Evolutionary conservation across 495 filamentous ascomycete genomes (phyloP).

Genomic region (Aspergillus incahuasiensis): DNA sequence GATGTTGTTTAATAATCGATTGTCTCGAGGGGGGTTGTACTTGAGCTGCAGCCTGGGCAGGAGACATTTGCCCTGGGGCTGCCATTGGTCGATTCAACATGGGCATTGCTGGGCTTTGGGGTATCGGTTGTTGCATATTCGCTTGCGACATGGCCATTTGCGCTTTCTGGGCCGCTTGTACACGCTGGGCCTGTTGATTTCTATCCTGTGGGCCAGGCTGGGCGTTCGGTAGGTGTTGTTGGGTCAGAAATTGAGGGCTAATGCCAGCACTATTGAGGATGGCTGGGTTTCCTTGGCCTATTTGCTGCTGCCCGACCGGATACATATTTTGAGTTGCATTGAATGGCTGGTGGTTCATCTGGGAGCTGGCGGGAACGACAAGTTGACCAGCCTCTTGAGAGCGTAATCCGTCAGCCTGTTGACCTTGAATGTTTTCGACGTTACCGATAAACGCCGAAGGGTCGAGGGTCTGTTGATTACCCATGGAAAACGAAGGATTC

Average conservation of each 20-base stretch:
- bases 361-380: constrained; percentile 61
- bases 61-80: constrained; percentile 43
- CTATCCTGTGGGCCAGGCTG: constrained; percentile 39
- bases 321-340: constrained; percentile 36
- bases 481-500: constrained; percentile 34
- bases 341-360: constrained; percentile 40
- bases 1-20: constrained; percentile 31
- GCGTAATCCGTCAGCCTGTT: constrained; percentile 58
- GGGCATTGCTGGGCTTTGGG: constrained; percentile 52
- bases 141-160: constrained; percentile 43
- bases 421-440: constrained; percentile 53
- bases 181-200: constrained; percentile 39
- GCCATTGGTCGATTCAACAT: constrained; percentile 57
- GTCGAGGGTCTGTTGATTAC: constrained; percentile 39
- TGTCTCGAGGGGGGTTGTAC: constrained; percentile 36
- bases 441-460: constrained; percentile 46
- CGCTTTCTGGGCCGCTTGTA: constrained; percentile 45
- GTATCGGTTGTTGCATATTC: constrained; percentile 37
- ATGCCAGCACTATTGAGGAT: constrained; percentile 34
- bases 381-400: constrained; percentile 61
- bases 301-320: constrained; percentile 29
- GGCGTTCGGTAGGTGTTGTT: constrained; percentile 38
- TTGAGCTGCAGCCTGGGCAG: constrained; percentile 35
- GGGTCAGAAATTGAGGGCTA: constrained; percentile 38
- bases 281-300: constrained; percentile 35